A percentile compares a stretch with the other conserved stretches of the same genome.
Evolutionary conservation across 2,329 filamentous ascomycete genomes (phyloP).

Genomic region (Furcasterigmium sp.): DNA sequence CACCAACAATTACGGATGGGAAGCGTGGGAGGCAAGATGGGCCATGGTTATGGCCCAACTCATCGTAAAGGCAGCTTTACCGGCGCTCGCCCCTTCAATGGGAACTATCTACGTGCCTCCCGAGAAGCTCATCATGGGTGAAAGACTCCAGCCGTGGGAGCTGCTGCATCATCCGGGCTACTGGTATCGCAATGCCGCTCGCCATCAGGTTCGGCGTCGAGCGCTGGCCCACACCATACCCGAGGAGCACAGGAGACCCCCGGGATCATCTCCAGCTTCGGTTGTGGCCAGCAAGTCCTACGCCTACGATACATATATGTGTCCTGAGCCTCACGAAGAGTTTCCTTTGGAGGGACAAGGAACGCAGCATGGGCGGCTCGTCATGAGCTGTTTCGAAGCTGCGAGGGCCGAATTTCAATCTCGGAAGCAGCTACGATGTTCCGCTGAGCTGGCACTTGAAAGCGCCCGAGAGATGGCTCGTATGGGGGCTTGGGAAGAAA

Average conservation of each 20-base stretch:
- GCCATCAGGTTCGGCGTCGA: constrained; percentile 49
- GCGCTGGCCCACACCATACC: constrained; percentile 51
- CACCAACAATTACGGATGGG: constrained; percentile 85
- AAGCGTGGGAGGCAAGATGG: constrained; percentile 84
- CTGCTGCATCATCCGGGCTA: constrained; percentile 61
- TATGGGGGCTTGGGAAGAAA: constrained; percentile 45
- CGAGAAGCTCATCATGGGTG: constrained; percentile 53
- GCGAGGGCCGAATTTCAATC: constrained; percentile 50
- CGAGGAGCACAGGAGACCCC: constrained; percentile 51
- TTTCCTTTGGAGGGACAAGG: constrained; percentile 45
- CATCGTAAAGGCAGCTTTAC: constrained; percentile 48
- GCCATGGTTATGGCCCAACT: constrained; percentile 57
- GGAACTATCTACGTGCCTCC: constrained; percentile 45
- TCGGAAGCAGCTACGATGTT: constrained; percentile 46
- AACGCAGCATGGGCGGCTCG: constrained; percentile 50
- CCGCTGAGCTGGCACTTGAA: constrained; percentile 52
- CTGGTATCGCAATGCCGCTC: constrained; percentile 58
- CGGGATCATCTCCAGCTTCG: constrained; percentile 40
- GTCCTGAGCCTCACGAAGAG: constrained; percentile 57
- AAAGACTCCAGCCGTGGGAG: constrained; percentile 59
- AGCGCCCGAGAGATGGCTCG: constrained; percentile 50
- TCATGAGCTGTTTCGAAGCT: constrained; percentile 45
- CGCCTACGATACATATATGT: constrained; percentile 62
- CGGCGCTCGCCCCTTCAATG: constrained; percentile 40
- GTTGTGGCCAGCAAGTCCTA: constrained; percentile 45